Conservation (phyloP, 1,139 yeast genomes). For the Yamadazyma blattariae region DNA sequence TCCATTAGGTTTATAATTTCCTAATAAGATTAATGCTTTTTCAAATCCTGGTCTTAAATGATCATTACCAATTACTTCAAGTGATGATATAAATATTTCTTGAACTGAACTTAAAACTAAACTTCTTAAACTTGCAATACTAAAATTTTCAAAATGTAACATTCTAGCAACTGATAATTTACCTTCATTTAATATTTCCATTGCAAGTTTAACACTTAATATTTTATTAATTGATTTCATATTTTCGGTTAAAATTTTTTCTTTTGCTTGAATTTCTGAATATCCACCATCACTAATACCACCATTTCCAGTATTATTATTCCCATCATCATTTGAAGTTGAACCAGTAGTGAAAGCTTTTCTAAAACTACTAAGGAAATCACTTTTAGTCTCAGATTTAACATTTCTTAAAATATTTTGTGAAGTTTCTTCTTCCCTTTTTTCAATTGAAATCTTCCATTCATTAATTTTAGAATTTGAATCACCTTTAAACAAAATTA, state of each 20-base stretch:
- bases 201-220: constrained; percentile 40
- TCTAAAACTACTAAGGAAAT: constrained; percentile 56
- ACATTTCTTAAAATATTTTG: constrained; percentile 40
- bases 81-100: constrained; percentile 62
- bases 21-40: constrained; percentile 68
- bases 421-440: constrained; percentile 40
- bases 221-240: constrained; percentile 39
- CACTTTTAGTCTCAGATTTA: constrained; percentile 40
- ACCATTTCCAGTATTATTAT: constrained; percentile 13
- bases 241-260: constrained; percentile 42
- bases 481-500: constrained; percentile 25
- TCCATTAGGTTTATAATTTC: constrained; percentile 60
- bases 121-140: constrained; percentile 29
- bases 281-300: constrained; percentile 22
- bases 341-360: constrained; percentile 52
- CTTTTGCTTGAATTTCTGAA: constrained; percentile 43
- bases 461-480: constrained; percentile 25
- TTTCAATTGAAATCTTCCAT: constrained; percentile 35
- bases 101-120: constrained; percentile 41
- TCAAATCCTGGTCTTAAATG: constrained; percentile 83
- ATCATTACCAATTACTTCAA: constrained; percentile 61
- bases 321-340: constrained; percentile 11
- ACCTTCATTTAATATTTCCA: constrained; percentile 39
- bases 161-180: constrained; percentile 33
- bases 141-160: constrained; percentile 29